A percentile compares a stretch with the other conserved stretches of the same genome.
Conservation (phyloP, 2,329 filamentous ascomycete species). For the Lecanicillium sp. region DNA sequence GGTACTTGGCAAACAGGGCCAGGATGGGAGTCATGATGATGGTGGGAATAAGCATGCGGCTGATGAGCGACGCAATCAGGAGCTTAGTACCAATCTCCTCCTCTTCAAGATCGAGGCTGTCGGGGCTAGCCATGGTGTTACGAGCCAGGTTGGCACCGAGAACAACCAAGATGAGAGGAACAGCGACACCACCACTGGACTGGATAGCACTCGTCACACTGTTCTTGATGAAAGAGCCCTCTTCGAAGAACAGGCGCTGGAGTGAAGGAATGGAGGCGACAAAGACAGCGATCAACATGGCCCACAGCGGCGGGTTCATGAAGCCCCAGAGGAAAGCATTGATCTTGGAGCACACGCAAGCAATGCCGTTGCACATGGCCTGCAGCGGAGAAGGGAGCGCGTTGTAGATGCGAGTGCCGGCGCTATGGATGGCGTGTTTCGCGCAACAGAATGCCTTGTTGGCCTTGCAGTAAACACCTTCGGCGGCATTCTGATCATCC, state of each 20-base stretch:
- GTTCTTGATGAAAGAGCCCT: constrained; percentile 86
- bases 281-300: constrained; percentile 86
- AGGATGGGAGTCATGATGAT: constrained; percentile 87
- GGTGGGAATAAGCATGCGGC: constrained; percentile 88
- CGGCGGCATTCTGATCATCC: constrained; percentile 27
- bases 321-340: constrained; percentile 74
- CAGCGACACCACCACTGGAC: constrained; percentile 84
- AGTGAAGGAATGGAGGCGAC: constrained; percentile 82
- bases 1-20: constrained; percentile 80
- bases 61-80: constrained; percentile 76
- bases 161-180: constrained; percentile 91
- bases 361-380: constrained; percentile 24
- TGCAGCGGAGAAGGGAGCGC: constrained; percentile 39
- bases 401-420: constrained; percentile 9
- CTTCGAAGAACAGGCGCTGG: constrained; percentile 79
- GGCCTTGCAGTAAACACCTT: constrained; percentile 32
- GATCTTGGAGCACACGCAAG: constrained; percentile 38
- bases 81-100: constrained; percentile 64
- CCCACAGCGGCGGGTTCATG: constrained; percentile 98
- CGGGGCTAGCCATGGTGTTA: constrained; percentile 71
- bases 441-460: constrained; percentile 16
- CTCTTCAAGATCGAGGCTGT: constrained; percentile 64
- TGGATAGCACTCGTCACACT: constrained; percentile 83
- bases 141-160: constrained; percentile 89
- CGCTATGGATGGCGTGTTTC: too few species aligned